Base-by-base conservation (phyloP, 2,329 filamentous ascomycete genomes). In the Colletotrichum shisoi region DNA sequence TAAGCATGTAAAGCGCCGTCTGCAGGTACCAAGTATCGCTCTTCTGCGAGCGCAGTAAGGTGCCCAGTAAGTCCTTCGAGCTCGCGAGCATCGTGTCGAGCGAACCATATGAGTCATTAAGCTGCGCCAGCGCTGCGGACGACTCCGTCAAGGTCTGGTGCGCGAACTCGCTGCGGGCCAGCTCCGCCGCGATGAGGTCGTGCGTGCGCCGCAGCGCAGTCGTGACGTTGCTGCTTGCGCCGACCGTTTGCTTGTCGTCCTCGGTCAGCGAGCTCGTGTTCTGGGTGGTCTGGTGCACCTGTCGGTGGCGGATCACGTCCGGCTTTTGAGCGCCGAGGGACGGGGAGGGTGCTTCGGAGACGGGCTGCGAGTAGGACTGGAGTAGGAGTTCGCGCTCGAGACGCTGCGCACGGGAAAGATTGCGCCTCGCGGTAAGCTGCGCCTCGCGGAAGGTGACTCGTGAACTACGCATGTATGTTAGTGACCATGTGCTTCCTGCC, bases 21-120 rank as follows among this genome's bases (percentile, higher is more conserved):
- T 95, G 91, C 40, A 99, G 85, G 76, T 99, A 99, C 95, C 95
- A 99, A 2, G 94, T 97, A 76, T 99, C 95, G 71, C 91, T 95
- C 83, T 99, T 99, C 76, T 96, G 93, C 70, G 92, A 95, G 69
- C 88, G 87, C 53, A 98, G 81, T 52, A 99, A 82, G 19, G 92
- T 92, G 7, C 88, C 87, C 8, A 97, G 86, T 19, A 99, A 82
- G 62, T 89, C 89, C 70, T 87, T 86, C 52, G 91, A 94, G 63
- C 87, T 91, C 3, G 86, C 83, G 44, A 99, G 84, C 74, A 97
- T 85, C 13, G 87, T 86, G 72, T 94, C 92, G 5, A 98, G 86
- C 57, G 88, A 88, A 21, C 84, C 88, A 79, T 99, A 99, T 44
- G 87, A 90, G 73, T 96, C 91, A 4, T 90, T 88, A 1, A 99